Evolutionary conservation across 1,284 basidiomycete species (phyloP).

Genomic region (Microbotryum silenes-acaulis): DNA sequence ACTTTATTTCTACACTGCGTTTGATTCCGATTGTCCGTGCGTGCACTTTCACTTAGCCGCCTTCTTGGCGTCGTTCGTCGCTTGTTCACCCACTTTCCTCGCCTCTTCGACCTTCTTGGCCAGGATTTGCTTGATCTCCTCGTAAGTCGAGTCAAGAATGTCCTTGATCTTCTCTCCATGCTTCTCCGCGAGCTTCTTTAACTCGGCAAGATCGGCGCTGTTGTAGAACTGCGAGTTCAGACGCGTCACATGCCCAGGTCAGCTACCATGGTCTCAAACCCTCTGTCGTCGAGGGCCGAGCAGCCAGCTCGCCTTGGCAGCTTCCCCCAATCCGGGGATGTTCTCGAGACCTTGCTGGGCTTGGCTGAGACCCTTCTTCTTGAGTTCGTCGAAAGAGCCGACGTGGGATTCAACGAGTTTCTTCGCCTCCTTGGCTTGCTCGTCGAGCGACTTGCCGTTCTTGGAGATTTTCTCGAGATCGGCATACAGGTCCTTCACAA

Average conservation of each 20-base stretch:
- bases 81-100: constrained; percentile 29
- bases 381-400: constrained; percentile 42
- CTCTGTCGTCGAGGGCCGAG: neutral
- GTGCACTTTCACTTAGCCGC: constrained; percentile 6
- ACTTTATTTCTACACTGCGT: too few relatives aligned
- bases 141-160: constrained; percentile 39
- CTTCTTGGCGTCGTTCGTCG: constrained; percentile 29
- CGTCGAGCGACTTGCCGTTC: constrained; percentile 43
- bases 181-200: constrained; percentile 45
- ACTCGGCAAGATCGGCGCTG: constrained; percentile 40
- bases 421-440: constrained; percentile 46
- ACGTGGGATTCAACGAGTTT: constrained; percentile 44
- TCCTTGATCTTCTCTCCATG: constrained; percentile 47
- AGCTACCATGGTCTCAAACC: neutral
- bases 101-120: constrained; percentile 32
- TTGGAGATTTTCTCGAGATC: constrained; percentile 32
- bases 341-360: constrained; percentile 38
- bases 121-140: constrained; percentile 34
- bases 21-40: too few relatives aligned
- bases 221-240: constrained; percentile 20
- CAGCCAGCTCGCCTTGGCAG: constrained; percentile 24
- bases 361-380: constrained; percentile 37
- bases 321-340: constrained; percentile 15
- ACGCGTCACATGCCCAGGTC: neutral
- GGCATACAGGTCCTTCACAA: constrained; percentile 31